phyloP scores from a whole-genome alignment of 2,329 filamentous ascomycete species.

The Aspergillus aculeatinus region DNA sequence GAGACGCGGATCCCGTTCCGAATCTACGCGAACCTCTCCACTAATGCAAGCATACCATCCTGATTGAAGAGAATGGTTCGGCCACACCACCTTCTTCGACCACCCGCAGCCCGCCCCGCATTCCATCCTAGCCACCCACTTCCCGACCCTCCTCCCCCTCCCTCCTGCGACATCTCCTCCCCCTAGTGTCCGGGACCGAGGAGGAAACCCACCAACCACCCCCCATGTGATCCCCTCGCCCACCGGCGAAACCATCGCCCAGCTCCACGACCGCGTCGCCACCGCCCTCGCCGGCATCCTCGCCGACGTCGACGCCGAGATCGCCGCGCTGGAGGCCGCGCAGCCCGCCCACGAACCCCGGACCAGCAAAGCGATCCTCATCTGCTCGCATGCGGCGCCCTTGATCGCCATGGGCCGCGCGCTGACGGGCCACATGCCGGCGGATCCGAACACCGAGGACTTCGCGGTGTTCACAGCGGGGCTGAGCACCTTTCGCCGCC shows the following conservation, averaged over 20 bases:
- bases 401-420: constrained; percentile 83
- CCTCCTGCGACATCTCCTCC: constrained; percentile 33
- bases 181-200: neutral
- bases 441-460: constrained; percentile 70
- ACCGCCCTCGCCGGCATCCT: constrained; percentile 70
- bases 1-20: too few species aligned
- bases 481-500: constrained; percentile 65
- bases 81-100: constrained; percentile 71
- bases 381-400: constrained; percentile 87
- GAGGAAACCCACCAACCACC: constrained; percentile 18
- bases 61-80: constrained; percentile 78
- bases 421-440: constrained; percentile 75
- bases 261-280: constrained; percentile 78
- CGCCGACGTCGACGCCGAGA: constrained; percentile 64
- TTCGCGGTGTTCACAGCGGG: constrained; percentile 84
- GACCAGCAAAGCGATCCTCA: constrained; percentile 62
- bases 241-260: constrained; percentile 74
- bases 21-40: too few species aligned
- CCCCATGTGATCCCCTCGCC: constrained; percentile 67
- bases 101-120: constrained; percentile 76
- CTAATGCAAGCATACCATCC: neutral
- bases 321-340: constrained; percentile 36
- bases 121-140: constrained; percentile 62
- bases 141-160: constrained; percentile 47
- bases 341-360: constrained; percentile 53